phyloP scores from a whole-genome alignment of 495 filamentous ascomycete genomes.

The Talaromyces proteolyticus region DNA sequence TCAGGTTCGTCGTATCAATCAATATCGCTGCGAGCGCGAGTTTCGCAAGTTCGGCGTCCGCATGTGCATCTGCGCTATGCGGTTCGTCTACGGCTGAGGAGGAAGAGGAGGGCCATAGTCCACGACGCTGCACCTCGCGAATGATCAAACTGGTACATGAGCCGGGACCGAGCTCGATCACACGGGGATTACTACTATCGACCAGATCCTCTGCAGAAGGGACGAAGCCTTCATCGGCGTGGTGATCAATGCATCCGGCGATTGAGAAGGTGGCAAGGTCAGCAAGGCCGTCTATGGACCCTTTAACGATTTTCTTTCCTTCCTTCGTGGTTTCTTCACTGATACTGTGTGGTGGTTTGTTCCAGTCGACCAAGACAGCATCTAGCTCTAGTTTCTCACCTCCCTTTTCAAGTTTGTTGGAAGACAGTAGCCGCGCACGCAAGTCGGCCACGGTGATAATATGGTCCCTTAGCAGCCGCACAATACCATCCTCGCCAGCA shows the following conservation, averaged over 20 bases:
- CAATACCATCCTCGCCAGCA: slow-evolving; percentile 3
- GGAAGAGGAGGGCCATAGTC: slow-evolving; percentile 46
- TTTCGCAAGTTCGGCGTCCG: slow-evolving; percentile 54
- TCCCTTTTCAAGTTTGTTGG: slow-evolving; percentile 9
- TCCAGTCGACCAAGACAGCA: slow-evolving; percentile 81
- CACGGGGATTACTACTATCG: slow-evolving; percentile 34
- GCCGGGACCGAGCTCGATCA: slow-evolving; percentile 61
- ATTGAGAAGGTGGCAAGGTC: slow-evolving; percentile 40
- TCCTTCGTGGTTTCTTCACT: not conserved
- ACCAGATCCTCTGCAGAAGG: slow-evolving; percentile 20
- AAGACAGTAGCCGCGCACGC: not conserved
- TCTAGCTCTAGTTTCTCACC: slow-evolving; percentile 19
- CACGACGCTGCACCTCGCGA: slow-evolving; percentile 44
- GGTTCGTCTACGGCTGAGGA: slow-evolving; percentile 2
- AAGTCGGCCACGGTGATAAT: slow-evolving; percentile 38
- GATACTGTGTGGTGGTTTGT: slow-evolving; percentile 57
- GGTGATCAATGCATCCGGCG: slow-evolving; percentile 86
- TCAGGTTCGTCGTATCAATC: slow-evolving; percentile 78
- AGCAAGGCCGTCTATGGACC: slow-evolving; percentile 23
- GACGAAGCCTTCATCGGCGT: slow-evolving; percentile 70
- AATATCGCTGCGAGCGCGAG: slow-evolving; percentile 77
- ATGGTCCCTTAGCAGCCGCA: slow-evolving; percentile 30
- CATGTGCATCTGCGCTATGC: not conserved
- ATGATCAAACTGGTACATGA: slow-evolving; percentile 79
- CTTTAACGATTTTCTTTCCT: slow-evolving; percentile 23